Evolutionary conservation across 2,329 filamentous ascomycete genomes (phyloP).

Genomic region (Ophiosphaerella narmari): DNA sequence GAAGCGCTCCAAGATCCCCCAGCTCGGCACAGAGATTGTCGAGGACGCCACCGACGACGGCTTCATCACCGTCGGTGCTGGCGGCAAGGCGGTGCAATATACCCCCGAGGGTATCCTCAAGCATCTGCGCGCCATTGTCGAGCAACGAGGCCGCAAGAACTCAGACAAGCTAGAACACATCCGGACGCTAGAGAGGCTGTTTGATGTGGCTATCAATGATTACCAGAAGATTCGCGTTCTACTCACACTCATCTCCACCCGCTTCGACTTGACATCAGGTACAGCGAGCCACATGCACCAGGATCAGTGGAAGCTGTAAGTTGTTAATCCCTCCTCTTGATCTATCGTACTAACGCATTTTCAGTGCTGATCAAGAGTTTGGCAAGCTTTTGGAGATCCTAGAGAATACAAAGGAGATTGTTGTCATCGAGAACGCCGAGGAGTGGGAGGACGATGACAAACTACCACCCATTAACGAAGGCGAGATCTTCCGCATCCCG

Average conservation of each 20-base stretch:
- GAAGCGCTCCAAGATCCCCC: slow-evolving; percentile 55
- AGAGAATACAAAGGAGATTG: slow-evolving; percentile 76
- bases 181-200: slow-evolving; percentile 93
- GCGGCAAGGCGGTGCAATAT: slow-evolving; percentile 86
- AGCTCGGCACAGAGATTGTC: slow-evolving; percentile 57
- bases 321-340: slow-evolving; percentile 3
- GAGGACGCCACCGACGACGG: slow-evolving; percentile 75
- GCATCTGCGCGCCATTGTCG: slow-evolving; percentile 88
- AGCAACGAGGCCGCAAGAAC: slow-evolving; percentile 98
- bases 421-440: slow-evolving; percentile 89
- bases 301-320: slow-evolving; percentile 88
- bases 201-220: slow-evolving; percentile 84
- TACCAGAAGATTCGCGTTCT: slow-evolving; percentile 95
- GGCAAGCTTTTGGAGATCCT: slow-evolving; percentile 76
- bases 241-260: slow-evolving; percentile 85
- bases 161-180: slow-evolving; percentile 95
- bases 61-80: slow-evolving; percentile 85
- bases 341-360: slow-evolving; percentile 8
- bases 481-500: slow-evolving; percentile 86
- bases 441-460: slow-evolving; percentile 99
- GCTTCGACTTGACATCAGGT: slow-evolving; percentile 89
- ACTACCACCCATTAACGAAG: slow-evolving; percentile 71
- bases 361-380: slow-evolving; percentile 79
- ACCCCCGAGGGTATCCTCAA: slow-evolving; percentile 98
- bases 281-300: slow-evolving; percentile 83